A percentile compares a stretch with the other conserved stretches of the same genome.
Evolutionary conservation across 139 green algal genomes (phyloP).

Genomic region (Chlorella sp.): DNA sequence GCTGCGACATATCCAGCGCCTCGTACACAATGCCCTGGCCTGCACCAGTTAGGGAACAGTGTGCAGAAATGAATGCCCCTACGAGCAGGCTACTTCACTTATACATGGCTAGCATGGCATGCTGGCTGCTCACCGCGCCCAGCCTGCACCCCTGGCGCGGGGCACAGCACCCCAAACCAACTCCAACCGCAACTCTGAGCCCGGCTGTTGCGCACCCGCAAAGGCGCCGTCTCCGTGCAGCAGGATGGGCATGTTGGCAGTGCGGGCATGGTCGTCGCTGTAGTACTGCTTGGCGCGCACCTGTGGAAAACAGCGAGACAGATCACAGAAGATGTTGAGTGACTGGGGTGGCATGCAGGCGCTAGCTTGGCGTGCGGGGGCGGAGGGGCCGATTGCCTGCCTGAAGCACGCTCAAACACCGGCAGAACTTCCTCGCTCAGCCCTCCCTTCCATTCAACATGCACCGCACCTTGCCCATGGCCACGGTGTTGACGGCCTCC

Average conservation of each 20-base stretch:
- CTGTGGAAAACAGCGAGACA: neutral
- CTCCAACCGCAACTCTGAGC: neutral
- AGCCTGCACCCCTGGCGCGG: too few relatives aligned
- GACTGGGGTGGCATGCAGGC: too few relatives aligned
- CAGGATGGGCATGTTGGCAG: constrained; percentile 84
- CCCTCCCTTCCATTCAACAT: too few relatives aligned
- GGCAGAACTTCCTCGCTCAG: too few relatives aligned
- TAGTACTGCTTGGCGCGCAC: constrained; percentile 97
- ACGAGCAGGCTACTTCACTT: too few relatives aligned
- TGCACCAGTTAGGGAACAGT: neutral
- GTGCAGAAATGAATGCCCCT: too few relatives aligned
- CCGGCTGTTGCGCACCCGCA: constrained; percentile 47
- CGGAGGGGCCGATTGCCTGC: too few relatives aligned
- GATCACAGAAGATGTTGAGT: too few relatives aligned
- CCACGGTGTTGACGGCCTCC: constrained; percentile 95
- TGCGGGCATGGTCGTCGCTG: constrained; percentile 60
- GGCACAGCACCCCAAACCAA: neutral
- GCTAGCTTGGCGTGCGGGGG: too few relatives aligned
- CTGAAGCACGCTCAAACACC: too few relatives aligned
- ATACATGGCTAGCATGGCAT: too few relatives aligned
- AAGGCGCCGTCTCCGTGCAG: constrained; percentile 98
- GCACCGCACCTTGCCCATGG: constrained; percentile 92
- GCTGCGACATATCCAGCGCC: constrained; percentile 93
- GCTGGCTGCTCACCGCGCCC: too few relatives aligned
- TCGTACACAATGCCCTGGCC: constrained; percentile 97